Evolutionary conservation across 176 grass and related monocot species (phyloP).

Genomic region (Musa itinerans): DNA sequence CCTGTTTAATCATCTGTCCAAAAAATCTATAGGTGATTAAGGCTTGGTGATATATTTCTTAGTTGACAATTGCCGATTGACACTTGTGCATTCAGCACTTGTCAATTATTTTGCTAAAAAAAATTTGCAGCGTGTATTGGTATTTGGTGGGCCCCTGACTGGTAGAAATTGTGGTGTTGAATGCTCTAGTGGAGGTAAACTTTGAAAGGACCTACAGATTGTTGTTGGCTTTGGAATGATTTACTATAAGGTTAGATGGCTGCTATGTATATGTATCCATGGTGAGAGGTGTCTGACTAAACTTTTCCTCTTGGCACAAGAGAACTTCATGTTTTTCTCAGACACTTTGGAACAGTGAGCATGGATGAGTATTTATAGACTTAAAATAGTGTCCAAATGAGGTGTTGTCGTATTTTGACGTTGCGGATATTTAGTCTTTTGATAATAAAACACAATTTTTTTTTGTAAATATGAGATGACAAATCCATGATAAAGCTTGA

Average conservation of each 20-base stretch:
- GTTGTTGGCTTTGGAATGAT: not conserved
- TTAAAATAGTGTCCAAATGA: too few relatives aligned
- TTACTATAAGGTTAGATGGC: not conserved
- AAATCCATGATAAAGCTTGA: too few relatives aligned
- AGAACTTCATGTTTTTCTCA: not conserved
- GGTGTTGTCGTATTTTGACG: too few relatives aligned
- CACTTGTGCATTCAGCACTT: too few relatives aligned
- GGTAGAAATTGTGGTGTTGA: not conserved
- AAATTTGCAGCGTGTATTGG: too few relatives aligned
- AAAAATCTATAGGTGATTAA: not conserved
- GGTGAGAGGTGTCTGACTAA: not conserved
- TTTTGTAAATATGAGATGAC: too few relatives aligned
- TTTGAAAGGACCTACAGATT: too few relatives aligned
- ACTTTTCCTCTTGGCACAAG: not conserved
- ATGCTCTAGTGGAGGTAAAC: too few relatives aligned
- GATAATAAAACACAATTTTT: not conserved
- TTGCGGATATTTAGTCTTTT: too few relatives aligned
- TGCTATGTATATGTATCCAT: not conserved
- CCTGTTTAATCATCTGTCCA: not conserved
- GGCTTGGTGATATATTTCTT: not conserved
- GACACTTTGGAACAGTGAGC: not conserved
- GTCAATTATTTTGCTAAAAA: too few relatives aligned
- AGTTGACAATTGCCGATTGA: not conserved
- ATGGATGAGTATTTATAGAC: not conserved
- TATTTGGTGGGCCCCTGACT: not conserved